Base-by-base conservation (phyloP, 331 rosid species). In the Arachis monticola region DNA sequence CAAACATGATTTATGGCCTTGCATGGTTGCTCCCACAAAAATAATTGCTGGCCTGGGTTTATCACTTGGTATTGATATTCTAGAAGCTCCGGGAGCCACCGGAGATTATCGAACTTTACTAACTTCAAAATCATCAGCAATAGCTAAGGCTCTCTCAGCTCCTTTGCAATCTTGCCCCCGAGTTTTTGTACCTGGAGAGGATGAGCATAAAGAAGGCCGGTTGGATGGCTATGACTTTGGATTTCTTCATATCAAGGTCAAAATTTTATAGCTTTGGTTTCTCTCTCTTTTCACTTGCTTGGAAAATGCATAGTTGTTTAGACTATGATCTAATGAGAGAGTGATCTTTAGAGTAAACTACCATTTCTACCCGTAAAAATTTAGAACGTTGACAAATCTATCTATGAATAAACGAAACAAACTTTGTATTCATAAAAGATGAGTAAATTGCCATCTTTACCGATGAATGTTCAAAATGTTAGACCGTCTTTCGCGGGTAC, bases 21-120 rank as follows among this genome's bases (percentile, higher is more conserved):
- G 99, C 87, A 92, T 92, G 99, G 99, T 95, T 32, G 99, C 99
- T 78, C 99, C 97, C 58, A 92, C 99, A 11, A 95, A 94, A 83
- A 92, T 95, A 78, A 95, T 95, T 32, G 97, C 99, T 74, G 97
- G 99, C 75, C 77, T 90, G 58, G 99, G 99, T 58, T 83, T 95
- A 81, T 95, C 99, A 53, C 96, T 94, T 41, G 96, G 92, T 80
- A 90, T 95, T 73, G 97, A 95, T 81, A 90, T 95, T 78, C 92
- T 95, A 59, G 99, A 92, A 74, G 99, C 97, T 76, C 97, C 96
- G 17, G 97, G 97, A 79, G 97, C 97, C 38, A 95, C 97, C 0
- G 99, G 99, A 71, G 99, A 95, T 83, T 95, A 95, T 64, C 86
- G 97, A 74, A 95, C 97, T 6, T 88, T 88, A 69, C 67, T 95